Conservation (phyloP, 1,139 yeast genomes). For the Yamadazyma blattariae region DNA sequence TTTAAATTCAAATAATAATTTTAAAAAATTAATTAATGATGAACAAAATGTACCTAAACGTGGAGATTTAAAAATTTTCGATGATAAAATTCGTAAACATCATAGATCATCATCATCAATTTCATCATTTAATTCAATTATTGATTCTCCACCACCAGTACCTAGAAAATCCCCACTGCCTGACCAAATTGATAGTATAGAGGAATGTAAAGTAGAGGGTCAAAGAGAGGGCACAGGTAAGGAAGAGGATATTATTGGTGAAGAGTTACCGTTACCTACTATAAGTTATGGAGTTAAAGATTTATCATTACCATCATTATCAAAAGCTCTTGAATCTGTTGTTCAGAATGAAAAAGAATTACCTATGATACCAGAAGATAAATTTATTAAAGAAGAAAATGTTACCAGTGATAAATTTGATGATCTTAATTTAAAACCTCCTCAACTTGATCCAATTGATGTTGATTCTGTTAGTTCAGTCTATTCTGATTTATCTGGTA, state of each 20-base stretch:
- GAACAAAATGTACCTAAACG: slow-evolving; percentile 36
- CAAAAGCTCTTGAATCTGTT: not conserved
- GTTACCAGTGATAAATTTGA: too few species aligned
- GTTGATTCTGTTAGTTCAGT: too few species aligned
- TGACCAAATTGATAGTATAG: not conserved
- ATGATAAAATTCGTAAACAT: slow-evolving; percentile 21
- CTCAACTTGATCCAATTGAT: too few species aligned
- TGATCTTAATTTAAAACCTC: too few species aligned
- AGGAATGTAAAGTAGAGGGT: too few species aligned
- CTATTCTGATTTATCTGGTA: too few species aligned
- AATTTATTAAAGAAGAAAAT: not conserved
- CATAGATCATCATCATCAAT: slow-evolving; percentile 16
- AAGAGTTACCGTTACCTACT: slow-evolving; percentile 2
- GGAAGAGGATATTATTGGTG: not conserved
- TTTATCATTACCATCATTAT: not conserved
- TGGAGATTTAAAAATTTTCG: slow-evolving; percentile 28
- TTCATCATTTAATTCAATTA: slow-evolving; percentile 12
- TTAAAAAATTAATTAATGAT: slow-evolving; percentile 4
- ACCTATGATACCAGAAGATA: not conserved
- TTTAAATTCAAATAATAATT: not conserved
- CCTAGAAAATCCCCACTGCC: too few species aligned
- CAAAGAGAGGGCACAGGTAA: not conserved
- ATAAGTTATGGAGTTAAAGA: slow-evolving; percentile 1
- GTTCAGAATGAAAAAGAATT: not conserved
- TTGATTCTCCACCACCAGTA: not conserved